A percentile compares a stretch with the other conserved stretches of the same genome.
Conservation (phyloP, 805 yeast species). For the Metschnikowia bowlesiae region DNA sequence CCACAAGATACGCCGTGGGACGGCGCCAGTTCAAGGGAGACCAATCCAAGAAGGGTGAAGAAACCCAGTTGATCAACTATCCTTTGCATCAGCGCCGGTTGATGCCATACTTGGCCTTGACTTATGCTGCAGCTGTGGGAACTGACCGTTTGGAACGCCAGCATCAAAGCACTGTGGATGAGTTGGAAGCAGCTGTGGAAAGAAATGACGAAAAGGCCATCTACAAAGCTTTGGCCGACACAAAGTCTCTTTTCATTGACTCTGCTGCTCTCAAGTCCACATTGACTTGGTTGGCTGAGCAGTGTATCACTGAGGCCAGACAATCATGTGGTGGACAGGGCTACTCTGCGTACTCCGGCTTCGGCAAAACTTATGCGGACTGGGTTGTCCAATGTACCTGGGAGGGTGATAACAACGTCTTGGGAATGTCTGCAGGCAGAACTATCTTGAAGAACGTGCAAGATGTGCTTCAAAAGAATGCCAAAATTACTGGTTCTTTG, state of each 20-base stretch:
- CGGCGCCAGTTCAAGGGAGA: slow-evolving; percentile 42
- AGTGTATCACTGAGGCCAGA: slow-evolving; percentile 38
- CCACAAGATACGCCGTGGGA: slow-evolving; percentile 43
- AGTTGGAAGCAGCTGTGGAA: slow-evolving; percentile 35
- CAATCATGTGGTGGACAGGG: slow-evolving; percentile 49
- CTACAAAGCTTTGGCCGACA: slow-evolving; percentile 29
- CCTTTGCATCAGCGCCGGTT: slow-evolving; percentile 45
- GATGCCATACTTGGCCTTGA: slow-evolving; percentile 40
- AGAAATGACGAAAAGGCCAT: slow-evolving; percentile 29
- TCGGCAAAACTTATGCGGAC: slow-evolving; percentile 42
- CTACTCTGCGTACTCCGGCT: slow-evolving; percentile 42
- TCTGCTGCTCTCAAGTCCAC: slow-evolving; percentile 44
- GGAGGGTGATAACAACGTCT: slow-evolving; percentile 48
- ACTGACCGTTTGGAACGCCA: slow-evolving; percentile 36
- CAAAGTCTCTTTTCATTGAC: slow-evolving; percentile 42
- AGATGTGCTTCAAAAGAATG: slow-evolving; percentile 20
- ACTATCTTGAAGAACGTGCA: slow-evolving; percentile 32
- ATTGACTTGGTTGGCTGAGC: slow-evolving; percentile 42
- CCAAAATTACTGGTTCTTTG: slow-evolving; percentile 11
- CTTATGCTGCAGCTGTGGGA: slow-evolving; percentile 36
- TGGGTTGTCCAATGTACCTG: slow-evolving; percentile 48
- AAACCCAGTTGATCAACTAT: slow-evolving; percentile 41
- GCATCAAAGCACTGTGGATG: slow-evolving; percentile 26
- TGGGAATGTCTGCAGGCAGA: slow-evolving; percentile 40
- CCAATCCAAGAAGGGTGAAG: slow-evolving; percentile 13